These are phyloP conservation scores for Onygenales sp. DNA, from an alignment of 2,329 filamentous ascomycete genomes.

Conservation along the genomic window DNA sequence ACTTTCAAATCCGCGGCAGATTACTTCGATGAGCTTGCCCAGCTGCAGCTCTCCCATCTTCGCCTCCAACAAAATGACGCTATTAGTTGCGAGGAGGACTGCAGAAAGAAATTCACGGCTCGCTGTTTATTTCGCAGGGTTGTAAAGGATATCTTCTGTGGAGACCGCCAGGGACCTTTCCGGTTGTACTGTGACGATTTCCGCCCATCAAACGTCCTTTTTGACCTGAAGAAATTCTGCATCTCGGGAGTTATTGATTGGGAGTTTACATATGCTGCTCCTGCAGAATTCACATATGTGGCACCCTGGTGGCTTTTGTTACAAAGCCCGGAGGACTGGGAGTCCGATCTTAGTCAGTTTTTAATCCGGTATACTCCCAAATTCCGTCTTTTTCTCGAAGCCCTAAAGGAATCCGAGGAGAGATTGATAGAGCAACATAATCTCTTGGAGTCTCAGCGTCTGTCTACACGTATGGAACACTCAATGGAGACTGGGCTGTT, in stretches of 20 bases:
- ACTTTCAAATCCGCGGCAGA: conserved; percentile 1
- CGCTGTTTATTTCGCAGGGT: conserved; percentile 32
- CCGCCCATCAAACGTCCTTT: conserved; percentile 17
- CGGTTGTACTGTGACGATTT: conserved; percentile 20
- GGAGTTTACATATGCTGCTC: conserved; percentile 8
- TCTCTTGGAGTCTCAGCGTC: conserved; percentile 7
- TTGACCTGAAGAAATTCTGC: background rate
- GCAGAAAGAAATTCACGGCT: conserved; percentile 33
- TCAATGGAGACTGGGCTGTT: conserved; percentile 13
- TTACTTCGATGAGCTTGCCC: conserved; percentile 8
- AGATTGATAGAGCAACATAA: conserved; percentile 1
- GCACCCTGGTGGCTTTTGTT: conserved; percentile 12
- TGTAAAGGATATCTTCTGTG: conserved; percentile 2
- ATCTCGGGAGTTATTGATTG: conserved; percentile 21
- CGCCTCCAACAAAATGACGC: conserved; percentile 33
- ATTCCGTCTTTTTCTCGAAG: conserved; percentile 6
- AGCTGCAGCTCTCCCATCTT: conserved; percentile 17
- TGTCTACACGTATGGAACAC: conserved; percentile 10
- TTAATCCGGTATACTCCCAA: conserved; percentile 3
- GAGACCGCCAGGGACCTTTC: conserved; percentile 15
- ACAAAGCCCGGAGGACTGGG: conserved; percentile 10
- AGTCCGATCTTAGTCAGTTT: conserved; percentile 6
- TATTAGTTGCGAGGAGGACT: conserved; percentile 28
- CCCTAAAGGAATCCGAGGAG: background rate
- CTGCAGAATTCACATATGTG: conserved; percentile 6